Base-by-base conservation (phyloP, 768 basidiomycete species). In the Russula lepida region DNA sequence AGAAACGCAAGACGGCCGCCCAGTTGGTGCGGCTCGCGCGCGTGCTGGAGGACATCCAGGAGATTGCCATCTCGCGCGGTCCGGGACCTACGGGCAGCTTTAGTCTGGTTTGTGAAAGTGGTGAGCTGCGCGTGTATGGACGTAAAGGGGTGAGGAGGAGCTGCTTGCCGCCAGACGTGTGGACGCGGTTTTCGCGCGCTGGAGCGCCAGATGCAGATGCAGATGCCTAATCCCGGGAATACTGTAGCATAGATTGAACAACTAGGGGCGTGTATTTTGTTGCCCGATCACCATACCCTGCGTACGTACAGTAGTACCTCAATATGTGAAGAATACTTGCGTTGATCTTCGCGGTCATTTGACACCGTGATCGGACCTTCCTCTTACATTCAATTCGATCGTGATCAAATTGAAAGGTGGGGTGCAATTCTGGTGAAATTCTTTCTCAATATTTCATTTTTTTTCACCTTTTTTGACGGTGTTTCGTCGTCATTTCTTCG, bases 21-120 rank as follows among this genome's bases (percentile, higher is more conserved):
- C 62, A 63, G 46, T 5, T 63, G 3, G 56, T 43, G 46, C 56
- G 57, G 46, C 62, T 63, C n/a, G 56, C 62, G 25, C 46, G 37
- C 11, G 46, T 63, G 52, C 39, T 63, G 19, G 52, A 63, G n/a
- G 52, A 58, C 5, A 25, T 63, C n/a, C 62, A 63, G 46, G 56
- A 53, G 39, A 37, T 63, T n/a, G 62, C 62, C 1, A 54, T 58
- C 51, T 2, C 46, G 23, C 62, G 62, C 21, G 62, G 62, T 3
- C 46, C 56, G 12, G 62, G 62, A 6, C 52, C 62, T 6, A 47
- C 46, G 0, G 51, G 56, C 23, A 43, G 52, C 19, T 58, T 63
- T 37, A 58, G 62, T 28, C 46, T 63, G 2, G 37, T 63, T 30
- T 58, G 56, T 39, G 51, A 54, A 25, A 11, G 30, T 7, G 57